Base-by-base conservation (phyloP, 805 yeast genomes). In the Martiniozyma abietophila region DNA sequence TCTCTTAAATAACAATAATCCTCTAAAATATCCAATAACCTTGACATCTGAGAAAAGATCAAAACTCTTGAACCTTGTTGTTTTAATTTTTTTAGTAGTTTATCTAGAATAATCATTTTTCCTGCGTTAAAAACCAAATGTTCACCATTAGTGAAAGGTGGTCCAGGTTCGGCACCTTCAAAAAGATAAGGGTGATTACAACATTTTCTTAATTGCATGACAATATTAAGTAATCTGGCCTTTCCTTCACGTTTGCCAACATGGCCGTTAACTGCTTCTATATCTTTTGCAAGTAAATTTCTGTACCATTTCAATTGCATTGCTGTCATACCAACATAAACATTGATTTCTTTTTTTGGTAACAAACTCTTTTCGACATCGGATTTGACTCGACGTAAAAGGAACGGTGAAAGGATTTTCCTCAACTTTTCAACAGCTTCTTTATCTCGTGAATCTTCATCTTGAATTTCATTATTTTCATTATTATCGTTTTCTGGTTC, bases 141-240 rank as follows among this genome's bases (percentile, higher is more conserved):
- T 51, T 81, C 92, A 54, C 81, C 94, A 0, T 89, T 81, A 7
- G 92, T 81, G 47, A 64, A 81, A 16, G 94, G 94, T 14, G 94
- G 94, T 9, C 94, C 94, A 1, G 92, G 92, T 50, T 81, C 94
- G 1, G 89, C 92, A 28, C 94, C 94, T 53, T 81, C 92, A 48
- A 81, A 81, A 25, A 81, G 58, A 50, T 81, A 81, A 10, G 94
- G 94, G 58, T 81, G 94, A 48, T 81, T 81, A 59, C 89, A 81
- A 54, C 92, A 81, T 54, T 81, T 81, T 51, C 92, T 69, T 48
- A 81, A 62, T 53, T 81, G 94, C 94, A 81, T 81, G 31, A 80
- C 89, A 45, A 81, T 81, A 52, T 81, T 81, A 31, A 81, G 59
- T 39, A 81, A 62, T 48, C 92, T 62, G 2, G 94, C 81, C 50